Evolutionary conservation across 306 rosid species (phyloP).

Genomic region (Begonia loranthoides): DNA sequence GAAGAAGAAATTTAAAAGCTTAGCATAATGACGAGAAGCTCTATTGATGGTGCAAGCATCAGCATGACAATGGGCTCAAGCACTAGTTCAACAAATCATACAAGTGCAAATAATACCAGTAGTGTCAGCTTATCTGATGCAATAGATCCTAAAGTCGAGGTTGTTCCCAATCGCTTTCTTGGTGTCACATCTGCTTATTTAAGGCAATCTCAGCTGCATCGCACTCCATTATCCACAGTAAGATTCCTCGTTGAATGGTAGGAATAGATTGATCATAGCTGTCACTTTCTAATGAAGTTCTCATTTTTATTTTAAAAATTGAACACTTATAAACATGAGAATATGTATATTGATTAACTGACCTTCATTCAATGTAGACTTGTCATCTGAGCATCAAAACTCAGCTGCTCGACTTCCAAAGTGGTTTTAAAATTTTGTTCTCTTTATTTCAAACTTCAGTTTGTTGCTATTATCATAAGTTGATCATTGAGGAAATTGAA

Average conservation of each 20-base stretch:
- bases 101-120: conserved; percentile 40
- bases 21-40: conserved; percentile 54
- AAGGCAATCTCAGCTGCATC: conserved; percentile 77
- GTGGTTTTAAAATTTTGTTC: conserved; percentile 39
- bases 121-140: conserved; percentile 36
- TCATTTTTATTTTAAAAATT: conserved; percentile 7
- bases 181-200: conserved; percentile 81
- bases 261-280: conserved; percentile 3
- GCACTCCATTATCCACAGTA: conserved; percentile 55
- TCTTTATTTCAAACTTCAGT: neutral
- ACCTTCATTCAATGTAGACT: conserved; percentile 31
- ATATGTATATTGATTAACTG: too few relatives aligned
- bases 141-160: conserved; percentile 66
- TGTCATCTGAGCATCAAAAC: conserved; percentile 52
- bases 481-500: conserved; percentile 77
- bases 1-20: conserved; percentile 80
- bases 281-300: conserved; percentile 7
- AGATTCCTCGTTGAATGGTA: neutral
- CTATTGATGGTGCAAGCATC: conserved; percentile 52
- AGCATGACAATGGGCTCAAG: conserved; percentile 40
- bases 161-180: conserved; percentile 71
- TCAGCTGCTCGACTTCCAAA: conserved; percentile 71
- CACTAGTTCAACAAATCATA: conserved; percentile 46
- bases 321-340: conserved; percentile 23
- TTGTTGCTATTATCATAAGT: conserved; percentile 16